Evolutionary conservation across 306 rosid genomes (phyloP), one percentile per base, ranked within the genome.

Genomic region (Pyrus bretschneideri): DNA sequence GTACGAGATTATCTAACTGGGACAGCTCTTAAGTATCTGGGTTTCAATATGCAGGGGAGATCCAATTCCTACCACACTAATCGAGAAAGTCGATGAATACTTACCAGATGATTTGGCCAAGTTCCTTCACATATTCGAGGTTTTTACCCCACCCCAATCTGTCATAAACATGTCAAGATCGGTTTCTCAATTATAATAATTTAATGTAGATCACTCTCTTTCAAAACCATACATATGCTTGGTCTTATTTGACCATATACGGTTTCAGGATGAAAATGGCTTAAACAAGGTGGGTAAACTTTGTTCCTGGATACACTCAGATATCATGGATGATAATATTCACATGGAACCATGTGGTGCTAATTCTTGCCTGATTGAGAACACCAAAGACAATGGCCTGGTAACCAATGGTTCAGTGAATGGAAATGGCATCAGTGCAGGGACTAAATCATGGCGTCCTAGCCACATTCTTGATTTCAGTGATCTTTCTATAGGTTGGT

Each of bases 321-420:
- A 95, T 86, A 77, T 95, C 80, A 95, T 95, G 98, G 97, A 95
- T 60, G 98, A 95, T 70, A 92, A 95, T 81, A 85, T 95, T 87
- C 92, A 86, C 86, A 88, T 95, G 97, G 87, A 90, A 75, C 84
- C 85, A 55, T 81, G 82, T 67, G 77, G 38, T n/a, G 71, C 11
- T 80, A 68, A 69, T 70, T 76, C 88, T 68, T 71, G 76, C 84
- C 67, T 76, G 13, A 73, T 40, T 84, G 91, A 77, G 69, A 77
- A 75, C 72, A 59, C 69, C 25, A 79, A 76, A 79, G 85, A 77
- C 78, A 78, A 51, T 81, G 70, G 57, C 68, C 63, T 13, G 76
- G 78, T 25, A 70, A 71, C 66, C 73, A 83, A 81, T 74, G 81
- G 80, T 35, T 83, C 75, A 27, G 60, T n/a, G 46, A 79, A 84